Percentiles rank a stretch among this genome's conserved stretches.
Conservation (phyloP, 495 filamentous ascomycete genomes). For the Aspergillus nanangensis region DNA sequence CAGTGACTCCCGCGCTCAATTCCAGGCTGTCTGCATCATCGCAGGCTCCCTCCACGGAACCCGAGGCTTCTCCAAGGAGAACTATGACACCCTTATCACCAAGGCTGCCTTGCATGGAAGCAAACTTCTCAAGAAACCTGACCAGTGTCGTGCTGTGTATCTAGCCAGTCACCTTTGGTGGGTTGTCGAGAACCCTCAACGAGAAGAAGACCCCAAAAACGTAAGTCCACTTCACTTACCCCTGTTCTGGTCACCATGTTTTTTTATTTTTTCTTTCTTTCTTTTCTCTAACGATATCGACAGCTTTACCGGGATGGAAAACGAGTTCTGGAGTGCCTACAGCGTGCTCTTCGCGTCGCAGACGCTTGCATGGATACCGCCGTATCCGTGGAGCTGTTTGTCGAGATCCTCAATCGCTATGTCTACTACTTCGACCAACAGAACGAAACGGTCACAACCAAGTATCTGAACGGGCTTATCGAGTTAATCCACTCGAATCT, state of each 20-base stretch:
- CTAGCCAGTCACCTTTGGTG: constrained; percentile 96
- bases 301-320: constrained; percentile 97
- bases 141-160: constrained; percentile 95
- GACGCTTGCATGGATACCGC: constrained; percentile 99
- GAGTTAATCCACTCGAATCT: constrained; percentile 97
- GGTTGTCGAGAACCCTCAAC: constrained; percentile 82
- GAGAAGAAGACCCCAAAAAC: constrained; percentile 78
- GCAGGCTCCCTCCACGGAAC: constrained; percentile 83
- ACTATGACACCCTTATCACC: constrained; percentile 97
- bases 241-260: background rate
- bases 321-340: constrained; percentile 90
- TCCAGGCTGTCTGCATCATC: constrained; percentile 95
- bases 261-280: background rate
- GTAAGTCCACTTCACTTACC: constrained; percentile 46
- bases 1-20: constrained; percentile 91
- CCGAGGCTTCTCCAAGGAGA: constrained; percentile 86
- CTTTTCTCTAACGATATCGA: background rate
- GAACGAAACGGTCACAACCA: constrained; percentile 96
- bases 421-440: constrained; percentile 99
- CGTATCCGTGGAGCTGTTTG: constrained; percentile 94
- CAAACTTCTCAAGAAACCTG: constrained; percentile 95
- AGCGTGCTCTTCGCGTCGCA: constrained; percentile 90
- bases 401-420: constrained; percentile 96
- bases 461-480: constrained; percentile 96
- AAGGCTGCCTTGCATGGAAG: constrained; percentile 96